phyloP scores from a whole-genome alignment of 805 yeast species.

The Maudiozyma bulderi region DNA sequence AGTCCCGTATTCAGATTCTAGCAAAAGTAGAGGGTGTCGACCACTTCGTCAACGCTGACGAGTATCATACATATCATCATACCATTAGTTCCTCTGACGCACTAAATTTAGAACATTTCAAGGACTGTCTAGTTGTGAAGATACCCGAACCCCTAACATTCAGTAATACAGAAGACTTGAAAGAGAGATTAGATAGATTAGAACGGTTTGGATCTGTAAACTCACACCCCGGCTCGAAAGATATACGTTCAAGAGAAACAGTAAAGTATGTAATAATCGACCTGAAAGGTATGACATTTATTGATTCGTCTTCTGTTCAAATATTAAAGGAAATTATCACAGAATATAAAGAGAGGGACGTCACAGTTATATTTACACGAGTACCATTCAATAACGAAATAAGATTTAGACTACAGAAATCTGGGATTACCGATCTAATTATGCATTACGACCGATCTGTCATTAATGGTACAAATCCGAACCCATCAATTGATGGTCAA shows the following conservation, averaged over 20 bases:
- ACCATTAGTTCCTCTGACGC: conserved; percentile 3
- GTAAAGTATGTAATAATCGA: conserved; percentile 61
- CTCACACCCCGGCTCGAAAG: conserved; percentile 67
- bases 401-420: conserved; percentile 38
- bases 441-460: background rate
- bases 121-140: conserved; percentile 68
- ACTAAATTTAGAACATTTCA: conserved; percentile 37
- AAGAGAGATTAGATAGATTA: conserved; percentile 53
- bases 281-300: conserved; percentile 67
- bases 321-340: conserved; percentile 52
- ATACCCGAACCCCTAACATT: conserved; percentile 85
- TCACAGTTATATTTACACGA: conserved; percentile 51
- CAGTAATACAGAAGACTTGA: conserved; percentile 73
- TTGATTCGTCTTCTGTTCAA: conserved; percentile 76
- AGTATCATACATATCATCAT: conserved; percentile 33
- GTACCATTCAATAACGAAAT: conserved; percentile 41
- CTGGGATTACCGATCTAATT: conserved; percentile 39
- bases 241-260: conserved; percentile 31
- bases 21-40: conserved; percentile 56
- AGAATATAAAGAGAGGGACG: conserved; percentile 44
- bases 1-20: conserved; percentile 75
- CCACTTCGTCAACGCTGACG: conserved; percentile 65
- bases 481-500: no score
- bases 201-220: conserved; percentile 69
- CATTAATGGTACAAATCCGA: background rate